A percentile compares a stretch with the other conserved stretches of the same genome.
Conservation (phyloP, 495 filamentous ascomycete genomes). For the Daldinia concentrica region DNA sequence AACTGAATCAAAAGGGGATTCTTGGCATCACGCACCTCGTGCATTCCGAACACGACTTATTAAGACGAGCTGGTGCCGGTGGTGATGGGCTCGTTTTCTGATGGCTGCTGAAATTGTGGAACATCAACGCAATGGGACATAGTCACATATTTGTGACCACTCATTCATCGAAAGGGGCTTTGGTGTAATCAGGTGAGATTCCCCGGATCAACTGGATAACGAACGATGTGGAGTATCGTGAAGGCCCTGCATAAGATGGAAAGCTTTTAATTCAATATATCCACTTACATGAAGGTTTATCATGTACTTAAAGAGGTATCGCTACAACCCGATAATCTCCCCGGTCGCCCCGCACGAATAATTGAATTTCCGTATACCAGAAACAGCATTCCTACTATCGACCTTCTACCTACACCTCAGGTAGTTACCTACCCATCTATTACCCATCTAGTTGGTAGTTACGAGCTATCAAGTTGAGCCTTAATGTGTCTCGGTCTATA, state of each 20-base stretch:
- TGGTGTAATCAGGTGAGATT: constrained; percentile 22
- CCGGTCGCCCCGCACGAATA: constrained; percentile 37
- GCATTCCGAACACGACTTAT: constrained; percentile 43
- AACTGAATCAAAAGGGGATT: constrained; percentile 6
- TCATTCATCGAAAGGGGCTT: constrained; percentile 15
- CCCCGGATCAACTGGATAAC: constrained; percentile 9
- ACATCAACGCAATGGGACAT: constrained; percentile 41
- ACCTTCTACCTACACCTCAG: no score
- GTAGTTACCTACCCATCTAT: not conserved
- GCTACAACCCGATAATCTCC: constrained; percentile 9
- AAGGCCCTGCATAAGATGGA: constrained; percentile 19
- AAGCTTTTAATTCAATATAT: not conserved
- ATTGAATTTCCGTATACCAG: constrained; percentile 33
- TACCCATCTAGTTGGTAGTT: not conserved
- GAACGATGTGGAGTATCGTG: constrained; percentile 31
- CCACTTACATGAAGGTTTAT: not conserved
- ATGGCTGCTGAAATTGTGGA: constrained; percentile 42
- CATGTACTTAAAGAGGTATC: constrained; percentile 14
- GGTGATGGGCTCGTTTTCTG: constrained; percentile 38
- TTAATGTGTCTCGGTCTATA: not conserved
- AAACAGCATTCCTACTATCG: constrained; percentile 1
- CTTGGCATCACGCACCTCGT: constrained; percentile 38
- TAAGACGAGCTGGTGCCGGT: constrained; percentile 37
- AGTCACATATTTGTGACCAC: constrained; percentile 33
- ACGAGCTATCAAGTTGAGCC: not conserved